These are phyloP conservation scores for Umbelopsis vinacea DNA, from an alignment of 192 early-diverging fungal genomes.

Conservation along the genomic window DNA sequence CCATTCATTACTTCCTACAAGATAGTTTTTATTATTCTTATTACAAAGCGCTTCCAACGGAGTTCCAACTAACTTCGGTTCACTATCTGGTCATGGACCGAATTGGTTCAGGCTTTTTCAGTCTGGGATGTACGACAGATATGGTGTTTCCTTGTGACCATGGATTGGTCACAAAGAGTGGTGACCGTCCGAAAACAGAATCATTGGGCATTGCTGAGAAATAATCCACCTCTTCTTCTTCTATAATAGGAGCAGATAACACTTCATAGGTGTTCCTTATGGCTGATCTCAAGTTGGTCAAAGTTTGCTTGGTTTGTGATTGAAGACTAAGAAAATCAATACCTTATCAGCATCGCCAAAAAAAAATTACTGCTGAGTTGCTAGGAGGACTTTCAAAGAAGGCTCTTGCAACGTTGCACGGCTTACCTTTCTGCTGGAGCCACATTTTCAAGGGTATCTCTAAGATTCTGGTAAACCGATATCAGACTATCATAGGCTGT, in stretches of 20 bases:
- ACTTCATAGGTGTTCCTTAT: neutral
- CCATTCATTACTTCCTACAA: too few relatives aligned
- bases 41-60: neutral
- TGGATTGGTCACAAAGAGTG: constrained; percentile 1
- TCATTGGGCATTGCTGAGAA: constrained; percentile 3
- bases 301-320: neutral
- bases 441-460: constrained; percentile 24
- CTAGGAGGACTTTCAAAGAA: neutral
- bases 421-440: constrained; percentile 18
- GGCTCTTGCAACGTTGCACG: constrained; percentile 16
- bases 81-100: constrained; percentile 5
- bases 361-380: neutral
- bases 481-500: neutral
- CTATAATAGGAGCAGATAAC: constrained; percentile 1
- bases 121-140: constrained; percentile 10
- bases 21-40: neutral
- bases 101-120: constrained; percentile 7
- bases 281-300: neutral
- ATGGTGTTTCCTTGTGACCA: constrained; percentile 21
- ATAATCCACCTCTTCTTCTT: constrained; percentile 6
- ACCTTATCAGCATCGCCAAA: neutral
- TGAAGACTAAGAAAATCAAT: neutral
- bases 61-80: neutral
- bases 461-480: neutral
- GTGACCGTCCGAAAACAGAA: constrained; percentile 20